Conservation (phyloP, 352 stramenopile genomes). For the Pythium monospermum region DNA sequence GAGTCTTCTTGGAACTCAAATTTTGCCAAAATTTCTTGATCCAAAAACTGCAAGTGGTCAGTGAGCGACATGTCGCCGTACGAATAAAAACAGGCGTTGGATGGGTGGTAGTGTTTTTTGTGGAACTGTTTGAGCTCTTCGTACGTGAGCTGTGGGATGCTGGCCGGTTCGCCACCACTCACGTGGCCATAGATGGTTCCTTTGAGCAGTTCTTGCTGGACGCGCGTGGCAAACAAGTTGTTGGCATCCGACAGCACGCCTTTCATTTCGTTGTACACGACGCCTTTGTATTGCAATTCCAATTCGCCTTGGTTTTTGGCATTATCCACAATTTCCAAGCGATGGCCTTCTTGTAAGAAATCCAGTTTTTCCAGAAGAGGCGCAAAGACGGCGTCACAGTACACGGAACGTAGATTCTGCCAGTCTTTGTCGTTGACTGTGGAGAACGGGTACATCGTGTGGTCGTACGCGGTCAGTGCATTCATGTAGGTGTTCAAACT, state of each 20-base stretch:
- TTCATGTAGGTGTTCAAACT: constrained; percentile 99
- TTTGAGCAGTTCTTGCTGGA: constrained; percentile 91
- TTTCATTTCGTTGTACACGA: constrained; percentile 99
- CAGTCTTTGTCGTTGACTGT: constrained; percentile 97
- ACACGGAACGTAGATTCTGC: constrained; percentile 96
- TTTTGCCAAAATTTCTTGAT: constrained; percentile 57
- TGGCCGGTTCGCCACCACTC: constrained; percentile 64
- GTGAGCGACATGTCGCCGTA: constrained; percentile 84
- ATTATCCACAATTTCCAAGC: constrained; percentile 47
- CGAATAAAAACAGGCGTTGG: constrained; percentile 87
- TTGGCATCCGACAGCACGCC: constrained; percentile 95
- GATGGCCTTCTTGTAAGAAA: constrained; percentile 81
- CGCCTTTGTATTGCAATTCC: constrained; percentile 80
- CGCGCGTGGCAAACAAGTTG: constrained; percentile 87
- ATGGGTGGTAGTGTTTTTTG: constrained; percentile 81
- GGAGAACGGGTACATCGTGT: constrained; percentile 99
- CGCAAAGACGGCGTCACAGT: constrained; percentile 97
- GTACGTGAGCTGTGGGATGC: constrained; percentile 76
- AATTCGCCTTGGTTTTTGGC: constrained; percentile 30
- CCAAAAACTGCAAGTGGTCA: constrained; percentile 70
- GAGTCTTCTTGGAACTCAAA: constrained; percentile 61
- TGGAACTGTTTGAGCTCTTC: constrained; percentile 78
- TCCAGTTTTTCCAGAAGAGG: constrained; percentile 81
- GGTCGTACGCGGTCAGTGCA: constrained; percentile 97
- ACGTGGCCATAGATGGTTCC: constrained; percentile 81